Evolutionary conservation across 164 flowering plant genomes (phyloP).

Genomic region (Cinnamomum micranthum): DNA sequence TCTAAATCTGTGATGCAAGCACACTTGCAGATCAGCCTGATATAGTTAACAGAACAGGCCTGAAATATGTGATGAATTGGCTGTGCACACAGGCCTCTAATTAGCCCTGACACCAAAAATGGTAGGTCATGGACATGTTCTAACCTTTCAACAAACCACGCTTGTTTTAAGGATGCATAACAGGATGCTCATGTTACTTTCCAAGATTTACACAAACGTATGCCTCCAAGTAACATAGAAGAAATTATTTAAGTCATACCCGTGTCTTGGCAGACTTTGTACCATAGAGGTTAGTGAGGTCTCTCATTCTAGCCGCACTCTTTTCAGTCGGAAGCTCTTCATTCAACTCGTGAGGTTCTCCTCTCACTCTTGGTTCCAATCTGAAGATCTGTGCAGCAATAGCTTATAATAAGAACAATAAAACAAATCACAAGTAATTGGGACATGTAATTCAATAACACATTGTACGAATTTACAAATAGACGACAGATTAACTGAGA

Average conservation of each 20-base stretch:
- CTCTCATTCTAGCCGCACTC: constrained; percentile 16
- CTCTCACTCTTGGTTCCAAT: constrained; percentile 56
- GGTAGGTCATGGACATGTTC: too few species aligned
- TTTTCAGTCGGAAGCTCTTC: constrained; percentile 20
- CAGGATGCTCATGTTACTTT: too few species aligned
- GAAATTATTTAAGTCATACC: constrained; percentile 29
- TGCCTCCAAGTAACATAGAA: too few species aligned
- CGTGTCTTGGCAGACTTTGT: constrained; percentile 36
- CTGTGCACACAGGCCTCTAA: too few species aligned
- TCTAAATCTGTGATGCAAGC: too few species aligned
- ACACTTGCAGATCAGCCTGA: too few species aligned
- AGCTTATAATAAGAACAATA: not conserved
- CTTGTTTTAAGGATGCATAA: too few species aligned
- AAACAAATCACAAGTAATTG: not conserved
- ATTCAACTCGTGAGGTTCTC: constrained; percentile 14
- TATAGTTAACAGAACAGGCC: too few species aligned
- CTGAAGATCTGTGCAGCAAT: constrained; percentile 66
- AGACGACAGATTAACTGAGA: not conserved
- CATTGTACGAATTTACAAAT: not conserved
- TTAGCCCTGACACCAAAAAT: too few species aligned
- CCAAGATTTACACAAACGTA: too few species aligned
- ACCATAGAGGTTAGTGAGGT: constrained; percentile 37
- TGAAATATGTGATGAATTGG: too few species aligned
- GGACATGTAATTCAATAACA: not conserved
- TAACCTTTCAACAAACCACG: too few species aligned